Base-by-base conservation (phyloP, 2,329 filamentous ascomycete genomes). In the Trichoderma sp. region DNA sequence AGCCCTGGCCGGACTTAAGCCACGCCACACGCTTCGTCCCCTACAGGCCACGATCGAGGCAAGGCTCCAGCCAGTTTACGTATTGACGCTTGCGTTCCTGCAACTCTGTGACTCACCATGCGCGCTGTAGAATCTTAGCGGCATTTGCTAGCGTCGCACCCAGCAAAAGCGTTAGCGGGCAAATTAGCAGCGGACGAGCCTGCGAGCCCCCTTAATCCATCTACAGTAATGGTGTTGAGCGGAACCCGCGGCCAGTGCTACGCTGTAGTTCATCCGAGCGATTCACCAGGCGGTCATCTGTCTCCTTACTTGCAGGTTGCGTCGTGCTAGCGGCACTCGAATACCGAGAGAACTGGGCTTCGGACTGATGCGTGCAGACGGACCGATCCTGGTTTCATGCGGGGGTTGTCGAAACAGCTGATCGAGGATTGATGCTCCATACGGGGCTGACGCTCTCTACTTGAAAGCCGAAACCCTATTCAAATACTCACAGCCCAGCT, bases 51-150 rank as follows among this genome's bases (percentile, higher is more conserved):
- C n/a, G 24, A 47, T 27, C 47, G 13, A 37, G 55, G 27, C 37
- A 67, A 67, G 64, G 64, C 64, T 67, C 55, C 64, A 59, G 55
- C 53, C 27, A 27, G 64, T 67, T 59, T 58, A 67, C 64, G 64
- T 67, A 29, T 43, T 37, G 53, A 66, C 37, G 55, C 40, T 43
- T 58, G 64, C 64, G 35, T 29, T 49, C 63, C 63, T 66, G 53
- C 35, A 43, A 66, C 61, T 37, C 64, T 67, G 55, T 67, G 64
- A 67, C 64, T 67, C 64, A 67, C 64, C 35, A 13, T 47, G 14
- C 53, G 37, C 16, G 37, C 55, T 58, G 53, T 49, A 6, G 53
- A 59, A 29, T 59, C 40, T 59, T 59, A 59, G 40, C 24, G 13
- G 27, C 43, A 13, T 43, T 33, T 40, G 49, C 49, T 64, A 52